These are phyloP conservation scores for Fonsecaea pedrosoi DNA, from an alignment of 2,329 filamentous ascomycete genomes.

Conservation along the genomic window DNA sequence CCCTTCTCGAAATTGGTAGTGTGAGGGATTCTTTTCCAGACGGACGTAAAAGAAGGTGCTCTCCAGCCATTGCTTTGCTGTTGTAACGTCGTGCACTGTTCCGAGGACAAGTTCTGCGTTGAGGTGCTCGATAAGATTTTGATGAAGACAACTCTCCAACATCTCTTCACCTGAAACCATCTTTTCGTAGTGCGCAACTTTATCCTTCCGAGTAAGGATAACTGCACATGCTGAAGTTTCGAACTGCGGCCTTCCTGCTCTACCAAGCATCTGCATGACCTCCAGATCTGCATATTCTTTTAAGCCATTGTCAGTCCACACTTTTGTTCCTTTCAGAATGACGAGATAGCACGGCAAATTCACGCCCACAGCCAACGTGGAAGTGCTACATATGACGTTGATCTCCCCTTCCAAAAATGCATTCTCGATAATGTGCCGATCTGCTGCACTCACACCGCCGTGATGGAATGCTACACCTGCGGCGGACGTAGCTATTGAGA, in stretches of 20 bases:
- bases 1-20: constrained; percentile 71
- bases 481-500: constrained; percentile 42
- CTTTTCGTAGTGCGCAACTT: constrained; percentile 70
- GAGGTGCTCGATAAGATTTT: constrained; percentile 80
- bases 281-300: constrained; percentile 82
- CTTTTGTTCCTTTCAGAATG: constrained; percentile 78
- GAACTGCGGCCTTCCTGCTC: constrained; percentile 83
- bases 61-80: constrained; percentile 75
- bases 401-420: constrained; percentile 74
- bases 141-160: constrained; percentile 78
- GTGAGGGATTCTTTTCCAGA: constrained; percentile 70
- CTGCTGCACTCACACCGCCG: constrained; percentile 70
- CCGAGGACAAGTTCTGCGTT: constrained; percentile 83
- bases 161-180: constrained; percentile 76
- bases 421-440: constrained; percentile 71
- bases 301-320: constrained; percentile 65
- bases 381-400: constrained; percentile 83
- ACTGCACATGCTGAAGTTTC: constrained; percentile 77
- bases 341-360: constrained; percentile 85
- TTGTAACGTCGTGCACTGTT: constrained; percentile 68
- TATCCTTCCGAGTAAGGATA: constrained; percentile 75
- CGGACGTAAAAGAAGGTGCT: constrained; percentile 81
- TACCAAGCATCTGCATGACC: constrained; percentile 88
- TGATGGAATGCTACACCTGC: constrained; percentile 82
- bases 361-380: constrained; percentile 81